Evolutionary conservation across 108 stramenopile genomes (phyloP), one percentile per base, ranked within the genome.

Genomic region (Cyclotella kingstonii): DNA sequence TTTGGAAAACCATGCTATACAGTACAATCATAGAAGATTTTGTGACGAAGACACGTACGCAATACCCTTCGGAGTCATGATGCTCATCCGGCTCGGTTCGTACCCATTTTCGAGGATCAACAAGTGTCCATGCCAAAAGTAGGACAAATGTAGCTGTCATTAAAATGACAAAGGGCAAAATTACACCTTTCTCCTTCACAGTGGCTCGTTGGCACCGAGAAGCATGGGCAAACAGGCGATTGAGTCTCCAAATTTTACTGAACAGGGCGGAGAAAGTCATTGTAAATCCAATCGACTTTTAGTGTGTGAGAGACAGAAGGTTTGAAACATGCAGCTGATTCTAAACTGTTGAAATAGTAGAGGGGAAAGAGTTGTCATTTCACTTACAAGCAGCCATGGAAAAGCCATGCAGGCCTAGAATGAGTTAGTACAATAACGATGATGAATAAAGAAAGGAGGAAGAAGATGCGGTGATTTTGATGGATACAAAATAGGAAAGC

Each of bases 161-260:
- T 2, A 87, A 19, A 10, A 66, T 23, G 9, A 59, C 34, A 39
- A 82, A 79, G 4, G 86, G 86, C 10, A 47, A 30, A 5, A 87
- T 61, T 10, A 84, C 86, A 43, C 84, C 81, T 46, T 53, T 60
- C 9, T 54, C 59, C 35, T 46, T 55, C 7, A 87, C 72, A 30
- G 5, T 47, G 7, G 62, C 52, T 26, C 60, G 44, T 25, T 35
- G 31, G 10, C 58, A 18, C 12, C 18, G 26, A 1, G 23, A 39
- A n/a, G 64, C 43, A 19, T 41, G 18, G 38, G 18, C 17, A 58
- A 21, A 41, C 8, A 66, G 9, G 12, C 33, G 35, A 50, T 77
- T 81, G 44, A 84, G 30, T 41, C 80, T 59, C 81, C 81, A 87
- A 25, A 72, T 70, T 60, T 87, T 87, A 52, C 77, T 57, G 31